These are phyloP conservation scores for Backusella circina DNA, from an alignment of 192 early-diverging fungal species.

Conservation along the genomic window DNA sequence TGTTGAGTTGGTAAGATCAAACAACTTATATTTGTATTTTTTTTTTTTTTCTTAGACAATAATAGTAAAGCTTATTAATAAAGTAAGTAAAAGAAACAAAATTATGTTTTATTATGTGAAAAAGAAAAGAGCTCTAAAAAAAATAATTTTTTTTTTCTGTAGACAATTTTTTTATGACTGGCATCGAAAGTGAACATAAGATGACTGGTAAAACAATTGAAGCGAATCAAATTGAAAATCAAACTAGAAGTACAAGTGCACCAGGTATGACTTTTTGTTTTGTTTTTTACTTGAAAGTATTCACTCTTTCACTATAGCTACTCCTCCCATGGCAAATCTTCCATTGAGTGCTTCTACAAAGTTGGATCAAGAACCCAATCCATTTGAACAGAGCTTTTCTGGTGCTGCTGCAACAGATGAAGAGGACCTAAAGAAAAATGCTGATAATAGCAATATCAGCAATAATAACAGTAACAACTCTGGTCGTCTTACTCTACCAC, in stretches of 20 bases:
- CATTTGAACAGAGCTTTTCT: conserved; percentile 82
- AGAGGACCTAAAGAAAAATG: not conserved
- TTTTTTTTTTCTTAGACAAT: not conserved
- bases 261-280: not conserved
- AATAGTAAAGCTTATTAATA: not conserved
- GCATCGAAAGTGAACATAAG: conserved; percentile 4
- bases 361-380: conserved; percentile 82
- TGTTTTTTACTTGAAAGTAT: not conserved
- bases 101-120: not conserved
- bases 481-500: conserved; percentile 56
- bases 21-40: not conserved
- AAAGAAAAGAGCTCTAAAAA: not conserved
- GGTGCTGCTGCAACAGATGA: conserved; percentile 31
- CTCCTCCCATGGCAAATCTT: conserved; percentile 15
- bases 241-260: not conserved
- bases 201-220: not conserved
- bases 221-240: conserved; percentile 8
- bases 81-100: not conserved
- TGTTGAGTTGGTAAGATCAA: not conserved
- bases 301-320: not conserved
- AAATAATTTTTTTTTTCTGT: not conserved
- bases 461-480: conserved; percentile 7
- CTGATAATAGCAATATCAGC: not conserved
- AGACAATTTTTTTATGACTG: conserved; percentile 9
- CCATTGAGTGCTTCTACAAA: conserved; percentile 41